phyloP scores from a whole-genome alignment of 2,329 filamentous ascomycete genomes.

The Ophiostoma sp. region DNA sequence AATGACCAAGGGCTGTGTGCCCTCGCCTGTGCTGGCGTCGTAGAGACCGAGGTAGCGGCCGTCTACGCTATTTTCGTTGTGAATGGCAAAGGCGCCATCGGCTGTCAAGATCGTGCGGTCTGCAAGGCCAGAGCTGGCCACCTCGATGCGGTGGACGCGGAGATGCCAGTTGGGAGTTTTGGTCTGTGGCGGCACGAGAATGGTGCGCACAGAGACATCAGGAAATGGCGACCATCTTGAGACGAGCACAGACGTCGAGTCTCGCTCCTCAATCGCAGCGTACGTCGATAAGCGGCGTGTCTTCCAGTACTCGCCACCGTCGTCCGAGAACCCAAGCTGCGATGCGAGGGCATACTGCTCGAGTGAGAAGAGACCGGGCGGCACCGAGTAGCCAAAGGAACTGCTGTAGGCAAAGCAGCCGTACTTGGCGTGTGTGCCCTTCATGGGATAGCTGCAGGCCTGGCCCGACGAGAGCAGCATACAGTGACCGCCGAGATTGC shows the following conservation, averaged over 20 bases:
- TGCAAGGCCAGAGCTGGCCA: conserved; percentile 27
- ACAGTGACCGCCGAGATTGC: conserved; percentile 65
- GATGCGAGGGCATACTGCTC: conserved; percentile 73
- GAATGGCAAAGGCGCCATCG: conserved; percentile 69
- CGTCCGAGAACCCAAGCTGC: conserved; percentile 69
- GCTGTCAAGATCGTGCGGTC: conserved; percentile 59
- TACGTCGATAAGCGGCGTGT: conserved; percentile 59
- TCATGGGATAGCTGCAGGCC: conserved; percentile 76
- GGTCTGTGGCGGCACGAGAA: conserved; percentile 56
- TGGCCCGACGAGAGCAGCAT: conserved; percentile 72
- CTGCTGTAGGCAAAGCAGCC: conserved; percentile 73
- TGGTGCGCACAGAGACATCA: conserved; percentile 61
- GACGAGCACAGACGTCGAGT: not conserved
- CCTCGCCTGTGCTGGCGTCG: conserved; percentile 44
- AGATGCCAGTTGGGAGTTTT: conserved; percentile 64
- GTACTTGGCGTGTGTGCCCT: conserved; percentile 76
- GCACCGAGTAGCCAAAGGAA: conserved; percentile 70
- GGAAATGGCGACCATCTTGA: conserved; percentile 62
- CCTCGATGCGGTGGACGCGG: conserved; percentile 56
- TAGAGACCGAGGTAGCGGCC: conserved; percentile 46
- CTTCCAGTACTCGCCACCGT: conserved; percentile 74
- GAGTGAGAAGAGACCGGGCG: conserved; percentile 67
- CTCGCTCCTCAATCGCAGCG: not conserved
- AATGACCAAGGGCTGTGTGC: conserved; percentile 52
- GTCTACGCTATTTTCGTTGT: conserved; percentile 43